Percentiles rank a stretch among this genome's conserved stretches.
Evolutionary conservation across 2,329 filamentous ascomycete species (phyloP).

Genomic region (Chaetomiaceae sp.): DNA sequence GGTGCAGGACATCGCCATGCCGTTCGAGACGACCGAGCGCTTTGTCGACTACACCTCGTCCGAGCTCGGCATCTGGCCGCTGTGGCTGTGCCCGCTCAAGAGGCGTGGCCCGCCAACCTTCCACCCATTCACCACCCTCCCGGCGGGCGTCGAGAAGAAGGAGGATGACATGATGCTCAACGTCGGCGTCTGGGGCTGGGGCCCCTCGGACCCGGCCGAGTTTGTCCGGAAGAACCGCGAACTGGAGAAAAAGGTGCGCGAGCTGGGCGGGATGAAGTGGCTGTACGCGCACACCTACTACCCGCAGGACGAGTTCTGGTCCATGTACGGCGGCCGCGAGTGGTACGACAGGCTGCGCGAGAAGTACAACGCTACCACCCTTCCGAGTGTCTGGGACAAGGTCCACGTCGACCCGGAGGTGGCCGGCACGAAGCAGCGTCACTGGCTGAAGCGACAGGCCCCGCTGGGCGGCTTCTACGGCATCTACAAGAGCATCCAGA

Average conservation of each 20-base stretch:
- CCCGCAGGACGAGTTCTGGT: constrained; percentile 55
- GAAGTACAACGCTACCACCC: constrained; percentile 57
- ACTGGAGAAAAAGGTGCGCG: constrained; percentile 64
- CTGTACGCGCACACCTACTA: constrained; percentile 85
- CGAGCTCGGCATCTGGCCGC: constrained; percentile 53
- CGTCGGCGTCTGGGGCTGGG: constrained; percentile 76
- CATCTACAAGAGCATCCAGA: constrained; percentile 55
- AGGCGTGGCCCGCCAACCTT: constrained; percentile 48
- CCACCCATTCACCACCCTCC: constrained; percentile 46
- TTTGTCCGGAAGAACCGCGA: constrained; percentile 67
- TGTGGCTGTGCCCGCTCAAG: constrained; percentile 56
- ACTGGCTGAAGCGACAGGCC: constrained; percentile 45
- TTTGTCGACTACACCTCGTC: constrained; percentile 53
- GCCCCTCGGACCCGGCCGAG: constrained; percentile 49
- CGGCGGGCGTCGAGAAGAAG: constrained; percentile 20
- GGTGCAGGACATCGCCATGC: constrained; percentile 62
- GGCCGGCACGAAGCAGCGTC: constrained; percentile 36
- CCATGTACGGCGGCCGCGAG: constrained; percentile 43
- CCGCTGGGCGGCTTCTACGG: constrained; percentile 58
- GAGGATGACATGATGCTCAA: constrained; percentile 47
- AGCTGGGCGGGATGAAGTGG: constrained; percentile 78
- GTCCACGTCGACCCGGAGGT: constrained; percentile 46
- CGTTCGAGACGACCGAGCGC: constrained; percentile 47
- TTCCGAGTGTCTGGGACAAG: constrained; percentile 70
- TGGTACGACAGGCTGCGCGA: constrained; percentile 60